Evolutionary conservation across 2,329 filamentous ascomycete species (phyloP).

Genomic region (Apiospora hydei): DNA sequence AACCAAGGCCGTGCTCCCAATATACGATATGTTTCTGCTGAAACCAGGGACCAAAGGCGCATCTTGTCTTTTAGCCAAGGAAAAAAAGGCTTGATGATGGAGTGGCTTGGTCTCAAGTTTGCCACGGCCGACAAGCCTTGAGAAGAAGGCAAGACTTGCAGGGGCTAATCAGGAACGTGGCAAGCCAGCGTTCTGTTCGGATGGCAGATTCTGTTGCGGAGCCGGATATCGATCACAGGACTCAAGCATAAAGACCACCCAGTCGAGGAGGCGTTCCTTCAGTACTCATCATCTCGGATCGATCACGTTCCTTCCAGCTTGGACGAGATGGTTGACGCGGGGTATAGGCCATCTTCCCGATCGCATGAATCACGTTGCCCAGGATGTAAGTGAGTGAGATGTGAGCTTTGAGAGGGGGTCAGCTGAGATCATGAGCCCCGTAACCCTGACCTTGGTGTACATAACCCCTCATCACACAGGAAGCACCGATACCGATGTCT

Average conservation of each 20-base stretch:
- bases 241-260: no score
- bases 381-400: constrained; percentile 7
- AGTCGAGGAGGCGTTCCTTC: not conserved
- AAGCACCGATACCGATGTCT: not conserved
- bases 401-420: constrained; percentile 5
- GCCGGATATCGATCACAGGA: not conserved
- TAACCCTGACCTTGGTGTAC: constrained; percentile 9
- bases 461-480: not conserved
- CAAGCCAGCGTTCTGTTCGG: constrained; percentile 2
- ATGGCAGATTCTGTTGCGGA: not conserved
- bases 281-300: constrained; percentile 42
- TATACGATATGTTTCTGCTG: not conserved
- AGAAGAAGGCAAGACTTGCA: not conserved
- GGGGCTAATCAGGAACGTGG: constrained; percentile 3
- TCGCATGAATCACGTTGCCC: constrained; percentile 14
- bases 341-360: constrained; percentile 24
- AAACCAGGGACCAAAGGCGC: not conserved
- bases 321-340: constrained; percentile 16
- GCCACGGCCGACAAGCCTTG: not conserved
- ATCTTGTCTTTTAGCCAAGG: not conserved
- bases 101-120: not conserved
- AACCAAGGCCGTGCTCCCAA: not conserved
- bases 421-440: not conserved
- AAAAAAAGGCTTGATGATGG: not conserved
- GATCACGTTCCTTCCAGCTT: constrained; percentile 36